These are phyloP conservation scores for Cenchrus purpureus DNA, from an alignment of 176 grass and related monocot genomes.

Conservation along the genomic window DNA sequence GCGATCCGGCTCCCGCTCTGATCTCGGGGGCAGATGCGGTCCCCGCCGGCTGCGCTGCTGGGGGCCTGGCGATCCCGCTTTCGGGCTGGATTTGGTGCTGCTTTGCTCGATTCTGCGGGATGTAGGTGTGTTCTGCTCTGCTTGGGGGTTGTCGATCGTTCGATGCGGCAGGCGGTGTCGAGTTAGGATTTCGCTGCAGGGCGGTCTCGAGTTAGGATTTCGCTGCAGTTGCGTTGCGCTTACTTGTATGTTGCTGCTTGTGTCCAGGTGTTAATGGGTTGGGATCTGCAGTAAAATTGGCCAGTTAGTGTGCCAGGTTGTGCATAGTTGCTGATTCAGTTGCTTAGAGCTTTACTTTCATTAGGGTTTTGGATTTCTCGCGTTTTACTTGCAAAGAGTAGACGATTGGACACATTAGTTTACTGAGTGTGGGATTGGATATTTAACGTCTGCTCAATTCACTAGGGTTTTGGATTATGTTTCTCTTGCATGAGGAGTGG, in stretches of 20 bases:
- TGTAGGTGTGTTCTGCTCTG: neutral
- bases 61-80: constrained; percentile 5
- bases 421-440: neutral
- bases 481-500: neutral
- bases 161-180: neutral
- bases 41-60: neutral
- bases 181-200: constrained; percentile 20
- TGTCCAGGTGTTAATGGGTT: constrained; percentile 1
- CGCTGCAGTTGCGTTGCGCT: neutral
- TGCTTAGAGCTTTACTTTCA: neutral
- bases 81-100: constrained; percentile 35
- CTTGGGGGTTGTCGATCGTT: neutral
- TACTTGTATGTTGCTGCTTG: neutral
- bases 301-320: neutral
- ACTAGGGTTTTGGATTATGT: constrained; percentile 8
- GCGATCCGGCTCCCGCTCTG: constrained; percentile 31
- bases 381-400: neutral
- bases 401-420: neutral
- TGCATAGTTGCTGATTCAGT: neutral
- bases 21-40: constrained; percentile 3
- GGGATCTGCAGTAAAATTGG: constrained; percentile 41
- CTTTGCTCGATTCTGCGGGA: neutral
- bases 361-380: constrained; percentile 28
- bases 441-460: neutral
- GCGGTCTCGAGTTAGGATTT: too few species aligned